Evolutionary conservation across 495 filamentous ascomycete species (phyloP).

Genomic region (Polyplosphaeria fusca): DNA sequence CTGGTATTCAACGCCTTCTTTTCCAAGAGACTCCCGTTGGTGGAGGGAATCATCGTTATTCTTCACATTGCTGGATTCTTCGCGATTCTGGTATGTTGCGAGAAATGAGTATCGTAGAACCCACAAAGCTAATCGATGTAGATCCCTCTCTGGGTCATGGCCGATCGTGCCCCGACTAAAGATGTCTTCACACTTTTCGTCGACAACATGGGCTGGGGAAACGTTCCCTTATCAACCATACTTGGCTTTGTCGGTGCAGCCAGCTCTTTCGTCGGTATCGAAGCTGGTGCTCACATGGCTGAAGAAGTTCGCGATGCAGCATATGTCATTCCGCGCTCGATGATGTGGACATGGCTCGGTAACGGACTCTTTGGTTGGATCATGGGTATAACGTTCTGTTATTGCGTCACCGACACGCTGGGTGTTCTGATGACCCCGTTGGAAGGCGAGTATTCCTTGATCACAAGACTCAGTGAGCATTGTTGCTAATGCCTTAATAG

Average conservation of each 20-base stretch:
- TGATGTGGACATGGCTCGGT: constrained; percentile 28
- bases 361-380: constrained; percentile 34
- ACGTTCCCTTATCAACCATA: constrained; percentile 6
- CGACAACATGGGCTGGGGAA: constrained; percentile 35
- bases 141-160: constrained; percentile 33
- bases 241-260: constrained; percentile 12
- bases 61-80: constrained; percentile 42
- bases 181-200: constrained; percentile 35
- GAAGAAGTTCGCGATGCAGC: constrained; percentile 37
- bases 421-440: background rate
- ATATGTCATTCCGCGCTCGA: constrained; percentile 27
- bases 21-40: constrained; percentile 27
- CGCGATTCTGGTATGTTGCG: constrained; percentile 50
- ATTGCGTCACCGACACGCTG: background rate
- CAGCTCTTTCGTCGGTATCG: constrained; percentile 18
- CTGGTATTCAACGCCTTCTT: constrained; percentile 16
- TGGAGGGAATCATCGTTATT: constrained; percentile 31
- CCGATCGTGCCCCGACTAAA: constrained; percentile 33
- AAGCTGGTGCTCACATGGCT: constrained; percentile 27
- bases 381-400: constrained; percentile 31
- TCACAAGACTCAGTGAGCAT: background rate
- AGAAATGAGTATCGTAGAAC: no score
- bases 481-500: constrained; percentile 20
- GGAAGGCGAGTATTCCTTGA: background rate
- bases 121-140: no score